phyloP scores from a whole-genome alignment of 1,284 basidiomycete genomes.

The Leccinum pseudoinsigne region DNA sequence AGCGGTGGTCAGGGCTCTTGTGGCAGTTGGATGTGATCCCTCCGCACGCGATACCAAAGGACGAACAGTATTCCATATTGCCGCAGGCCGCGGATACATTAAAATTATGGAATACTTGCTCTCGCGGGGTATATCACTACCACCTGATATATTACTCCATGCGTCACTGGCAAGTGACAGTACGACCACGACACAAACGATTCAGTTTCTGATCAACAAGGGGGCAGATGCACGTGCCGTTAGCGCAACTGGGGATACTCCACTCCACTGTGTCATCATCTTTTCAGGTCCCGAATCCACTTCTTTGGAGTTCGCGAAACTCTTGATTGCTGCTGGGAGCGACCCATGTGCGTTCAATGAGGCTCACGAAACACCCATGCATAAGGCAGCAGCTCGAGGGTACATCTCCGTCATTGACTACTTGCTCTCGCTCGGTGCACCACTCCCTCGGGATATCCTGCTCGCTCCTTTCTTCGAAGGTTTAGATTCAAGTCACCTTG shows the following conservation, averaged over 20 bases:
- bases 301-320: not conserved
- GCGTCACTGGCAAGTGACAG: no score
- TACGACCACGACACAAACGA: not conserved
- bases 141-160: not conserved
- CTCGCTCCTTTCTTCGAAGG: not conserved
- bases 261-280: not conserved
- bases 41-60: not conserved
- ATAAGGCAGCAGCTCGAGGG: not conserved
- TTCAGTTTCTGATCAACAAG: not conserved
- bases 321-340: not conserved
- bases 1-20: not conserved
- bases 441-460: not conserved
- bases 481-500: no score
- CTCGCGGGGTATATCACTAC: not conserved
- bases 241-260: not conserved
- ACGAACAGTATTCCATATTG: no score
- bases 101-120: not conserved
- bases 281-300: not conserved
- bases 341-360: not conserved
- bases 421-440: not conserved
- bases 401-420: not conserved
- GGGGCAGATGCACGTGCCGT: not conserved
- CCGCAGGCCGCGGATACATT: no score
- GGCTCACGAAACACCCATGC: not conserved
- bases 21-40: not conserved